Conservation (phyloP, 176 grass and related monocot species). For the Olyra latifolia region DNA sequence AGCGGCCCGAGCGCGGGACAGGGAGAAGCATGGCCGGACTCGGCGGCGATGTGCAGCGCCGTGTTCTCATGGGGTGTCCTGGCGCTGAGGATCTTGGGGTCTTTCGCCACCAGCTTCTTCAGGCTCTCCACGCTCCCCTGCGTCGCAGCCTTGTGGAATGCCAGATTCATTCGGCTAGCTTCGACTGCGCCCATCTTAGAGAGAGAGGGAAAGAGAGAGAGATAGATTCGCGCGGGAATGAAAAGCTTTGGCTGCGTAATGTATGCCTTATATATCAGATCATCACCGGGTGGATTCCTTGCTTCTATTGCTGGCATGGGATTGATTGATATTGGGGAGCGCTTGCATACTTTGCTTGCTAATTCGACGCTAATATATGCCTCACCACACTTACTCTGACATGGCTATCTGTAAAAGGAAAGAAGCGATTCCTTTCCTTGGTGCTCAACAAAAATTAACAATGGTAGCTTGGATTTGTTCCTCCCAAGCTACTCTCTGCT, state of each 20-base stretch:
- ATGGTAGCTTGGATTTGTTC: no score
- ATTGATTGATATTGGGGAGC: background rate
- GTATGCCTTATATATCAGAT: no score
- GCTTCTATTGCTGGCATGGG: background rate
- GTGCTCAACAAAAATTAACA: no score
- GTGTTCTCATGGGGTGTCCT: conserved; percentile 56
- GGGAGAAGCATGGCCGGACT: conserved; percentile 36
- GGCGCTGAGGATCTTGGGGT: conserved; percentile 24
- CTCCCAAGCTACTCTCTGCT: no score
- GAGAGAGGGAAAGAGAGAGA: no score
- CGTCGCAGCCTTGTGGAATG: conserved; percentile 47
- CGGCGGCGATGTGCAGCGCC: conserved; percentile 62
- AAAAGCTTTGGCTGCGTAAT: no score
- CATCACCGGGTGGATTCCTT: background rate
- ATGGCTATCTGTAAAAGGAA: no score
- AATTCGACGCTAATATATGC: background rate
- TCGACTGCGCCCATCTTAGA: no score
- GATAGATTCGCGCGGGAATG: no score
- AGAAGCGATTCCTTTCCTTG: no score
- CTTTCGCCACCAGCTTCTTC: background rate
- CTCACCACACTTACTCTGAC: no score
- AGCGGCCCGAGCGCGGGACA: no score
- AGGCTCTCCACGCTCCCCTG: conserved; percentile 34
- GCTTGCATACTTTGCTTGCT: background rate
- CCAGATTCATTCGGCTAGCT: conserved; percentile 38